Conservation (phyloP, 805 yeast species). For the Ogataea kodamae region DNA sequence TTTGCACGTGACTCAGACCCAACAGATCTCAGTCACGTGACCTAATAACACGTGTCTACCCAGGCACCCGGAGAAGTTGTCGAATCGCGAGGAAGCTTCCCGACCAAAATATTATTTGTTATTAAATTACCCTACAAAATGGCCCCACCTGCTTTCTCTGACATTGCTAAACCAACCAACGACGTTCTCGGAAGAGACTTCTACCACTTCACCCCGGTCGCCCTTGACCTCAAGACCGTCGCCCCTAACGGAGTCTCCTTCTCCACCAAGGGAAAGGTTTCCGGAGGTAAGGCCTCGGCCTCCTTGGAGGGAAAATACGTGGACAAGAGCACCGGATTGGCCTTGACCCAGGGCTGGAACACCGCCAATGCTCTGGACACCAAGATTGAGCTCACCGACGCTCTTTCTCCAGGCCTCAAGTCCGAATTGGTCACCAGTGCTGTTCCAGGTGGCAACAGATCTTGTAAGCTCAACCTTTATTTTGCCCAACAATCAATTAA, state of each 20-base stretch:
- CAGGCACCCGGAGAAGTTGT: too few relatives aligned
- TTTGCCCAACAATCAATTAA: slow-evolving; percentile 90
- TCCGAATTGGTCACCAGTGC: slow-evolving; percentile 85
- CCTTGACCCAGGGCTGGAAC: slow-evolving; percentile 97
- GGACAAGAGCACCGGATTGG: slow-evolving; percentile 88
- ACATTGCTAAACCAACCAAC: slow-evolving; percentile 88
- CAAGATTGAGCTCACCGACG: slow-evolving; percentile 88
- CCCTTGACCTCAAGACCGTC: slow-evolving; percentile 83
- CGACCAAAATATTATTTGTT: slow-evolving; percentile 5
- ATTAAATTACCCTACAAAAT: slow-evolving; percentile 32
- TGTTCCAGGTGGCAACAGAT: slow-evolving; percentile 81
- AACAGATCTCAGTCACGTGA: too few relatives aligned
- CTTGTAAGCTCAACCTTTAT: slow-evolving; percentile 85
- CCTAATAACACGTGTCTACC: too few relatives aligned
- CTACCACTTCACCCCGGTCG: slow-evolving; percentile 85
- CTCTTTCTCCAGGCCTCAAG: slow-evolving; percentile 92
- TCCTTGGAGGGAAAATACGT: slow-evolving; percentile 87
- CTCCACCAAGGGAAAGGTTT: slow-evolving; percentile 87
- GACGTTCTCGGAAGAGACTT: slow-evolving; percentile 87
- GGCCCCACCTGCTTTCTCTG: slow-evolving; percentile 90
- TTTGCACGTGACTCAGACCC: slow-evolving; percentile 9
- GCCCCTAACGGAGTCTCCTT: slow-evolving; percentile 97
- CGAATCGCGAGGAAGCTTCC: slow-evolving; percentile 5
- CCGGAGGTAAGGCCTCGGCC: slow-evolving; percentile 80
- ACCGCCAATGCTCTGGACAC: slow-evolving; percentile 88